phyloP scores from a whole-genome alignment of 345 rosid species.

The Aurinia saxatilis region DNA sequence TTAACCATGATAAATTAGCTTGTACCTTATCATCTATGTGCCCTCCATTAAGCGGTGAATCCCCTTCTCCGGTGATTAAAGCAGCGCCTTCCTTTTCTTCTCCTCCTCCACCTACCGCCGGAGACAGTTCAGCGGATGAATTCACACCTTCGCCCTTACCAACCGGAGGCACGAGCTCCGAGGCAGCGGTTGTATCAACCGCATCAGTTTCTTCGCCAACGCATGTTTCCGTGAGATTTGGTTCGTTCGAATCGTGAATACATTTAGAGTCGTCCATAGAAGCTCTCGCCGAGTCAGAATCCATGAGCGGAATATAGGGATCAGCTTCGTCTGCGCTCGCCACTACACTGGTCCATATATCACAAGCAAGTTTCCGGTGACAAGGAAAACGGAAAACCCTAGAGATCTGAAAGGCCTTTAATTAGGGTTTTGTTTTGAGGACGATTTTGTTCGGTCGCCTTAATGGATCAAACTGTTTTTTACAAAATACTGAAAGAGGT shows the following conservation, averaged over 20 bases:
- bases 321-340: slow-evolving; percentile 17
- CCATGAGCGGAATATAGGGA: slow-evolving; percentile 4
- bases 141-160: slow-evolving; percentile 4
- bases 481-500: neutral
- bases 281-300: slow-evolving; percentile 18
- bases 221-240: neutral
- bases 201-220: neutral
- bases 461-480: neutral
- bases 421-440: slow-evolving; percentile 23
- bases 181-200: no score
- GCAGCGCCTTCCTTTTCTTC: slow-evolving; percentile 5
- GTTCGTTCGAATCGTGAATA: slow-evolving; percentile 2
- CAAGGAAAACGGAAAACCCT: slow-evolving; percentile 1
- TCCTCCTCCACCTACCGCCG: slow-evolving; percentile 25
- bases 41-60: slow-evolving; percentile 6
- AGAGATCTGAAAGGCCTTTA: slow-evolving; percentile 21
- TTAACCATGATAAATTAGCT: neutral
- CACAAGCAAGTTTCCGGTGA: neutral
- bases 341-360: slow-evolving; percentile 21
- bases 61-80: slow-evolving; percentile 15
- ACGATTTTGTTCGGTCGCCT: neutral
- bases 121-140: neutral
- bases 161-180: no score
- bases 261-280: no score
- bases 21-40: neutral